Percentiles rank a stretch among this genome's conserved stretches.
phyloP scores from a whole-genome alignment of 805 yeast genomes.

The Yamadazyma scolyti region DNA sequence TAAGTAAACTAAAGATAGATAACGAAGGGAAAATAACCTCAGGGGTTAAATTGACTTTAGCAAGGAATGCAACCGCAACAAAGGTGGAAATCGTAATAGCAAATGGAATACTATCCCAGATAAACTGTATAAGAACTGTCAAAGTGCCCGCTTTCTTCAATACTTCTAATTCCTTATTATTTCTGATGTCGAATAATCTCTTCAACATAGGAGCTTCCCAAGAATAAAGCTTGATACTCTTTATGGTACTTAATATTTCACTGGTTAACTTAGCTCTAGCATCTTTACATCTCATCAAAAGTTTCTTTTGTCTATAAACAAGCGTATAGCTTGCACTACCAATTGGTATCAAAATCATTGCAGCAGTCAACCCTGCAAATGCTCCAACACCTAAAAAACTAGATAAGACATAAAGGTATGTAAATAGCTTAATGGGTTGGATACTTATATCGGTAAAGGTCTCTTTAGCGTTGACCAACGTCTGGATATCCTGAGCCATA shows the following conservation, averaged over 20 bases:
- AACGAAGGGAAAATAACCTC: conserved; percentile 39
- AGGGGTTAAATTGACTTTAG: conserved; percentile 28
- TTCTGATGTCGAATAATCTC: conserved; percentile 28
- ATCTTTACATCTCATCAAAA: conserved; percentile 31
- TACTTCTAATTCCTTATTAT: conserved; percentile 29
- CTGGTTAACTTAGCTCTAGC: conserved; percentile 33
- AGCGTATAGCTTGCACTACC: conserved; percentile 18
- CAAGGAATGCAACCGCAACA: conserved; percentile 20
- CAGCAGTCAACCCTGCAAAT: conserved; percentile 31
- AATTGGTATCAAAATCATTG: conserved; percentile 30
- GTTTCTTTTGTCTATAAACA: conserved; percentile 8
- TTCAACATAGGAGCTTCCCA: conserved; percentile 41
- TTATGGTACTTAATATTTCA: conserved; percentile 35
- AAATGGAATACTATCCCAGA: conserved; percentile 41
- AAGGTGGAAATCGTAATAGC: conserved; percentile 31
- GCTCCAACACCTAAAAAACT: conserved; percentile 32
- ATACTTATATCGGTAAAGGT: conserved; percentile 18
- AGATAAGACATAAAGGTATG: conserved; percentile 29
- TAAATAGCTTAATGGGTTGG: conserved; percentile 20
- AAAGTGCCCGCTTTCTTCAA: conserved; percentile 27
- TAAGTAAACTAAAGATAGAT: conserved; percentile 31
- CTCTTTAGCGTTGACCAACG: conserved; percentile 13
- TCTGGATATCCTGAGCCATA: conserved; percentile 25
- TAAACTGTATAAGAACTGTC: conserved; percentile 27
- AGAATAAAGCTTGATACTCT: conserved; percentile 37